These are phyloP conservation scores for Musa schizocarpa DNA, from an alignment of 176 grass and related monocot genomes.

Conservation along the genomic window DNA sequence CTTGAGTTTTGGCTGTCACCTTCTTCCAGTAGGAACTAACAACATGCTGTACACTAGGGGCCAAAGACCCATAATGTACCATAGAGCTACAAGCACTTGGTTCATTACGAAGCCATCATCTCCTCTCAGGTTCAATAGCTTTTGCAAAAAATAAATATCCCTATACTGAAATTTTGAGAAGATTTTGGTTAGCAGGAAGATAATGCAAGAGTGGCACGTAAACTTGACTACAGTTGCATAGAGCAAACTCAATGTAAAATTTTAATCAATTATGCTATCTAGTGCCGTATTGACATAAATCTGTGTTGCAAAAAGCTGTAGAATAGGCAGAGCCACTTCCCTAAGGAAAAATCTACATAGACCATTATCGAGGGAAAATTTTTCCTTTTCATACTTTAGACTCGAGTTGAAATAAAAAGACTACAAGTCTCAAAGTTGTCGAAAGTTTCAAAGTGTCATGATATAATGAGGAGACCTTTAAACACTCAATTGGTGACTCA, in stretches of 20 bases:
- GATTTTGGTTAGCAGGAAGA: background rate
- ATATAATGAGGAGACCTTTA: too few species aligned
- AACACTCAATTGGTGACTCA: background rate
- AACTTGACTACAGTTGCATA: background rate
- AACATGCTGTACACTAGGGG: conserved; percentile 82
- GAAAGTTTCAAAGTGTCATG: too few species aligned
- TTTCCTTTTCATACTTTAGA: too few species aligned
- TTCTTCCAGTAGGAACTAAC: conserved; percentile 61
- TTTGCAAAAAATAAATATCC: conserved; percentile 75
- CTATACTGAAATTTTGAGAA: conserved; percentile 56
- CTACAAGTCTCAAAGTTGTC: too few species aligned
- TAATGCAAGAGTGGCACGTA: background rate
- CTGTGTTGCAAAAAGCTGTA: background rate
- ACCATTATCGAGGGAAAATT: too few species aligned
- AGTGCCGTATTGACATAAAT: background rate
- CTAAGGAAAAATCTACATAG: background rate
- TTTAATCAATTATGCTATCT: background rate
- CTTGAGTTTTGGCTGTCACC: conserved; percentile 30
- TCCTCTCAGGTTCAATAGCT: conserved; percentile 58
- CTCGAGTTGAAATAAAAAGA: too few species aligned
- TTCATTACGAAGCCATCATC: conserved; percentile 94
- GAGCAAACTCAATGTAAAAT: background rate
- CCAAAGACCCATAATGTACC: conserved; percentile 92
- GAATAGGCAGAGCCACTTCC: background rate
- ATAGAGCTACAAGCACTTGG: conserved; percentile 63